phyloP scores from a whole-genome alignment of 208 protist species.

The Acanthamoeba culbertsoni region DNA sequence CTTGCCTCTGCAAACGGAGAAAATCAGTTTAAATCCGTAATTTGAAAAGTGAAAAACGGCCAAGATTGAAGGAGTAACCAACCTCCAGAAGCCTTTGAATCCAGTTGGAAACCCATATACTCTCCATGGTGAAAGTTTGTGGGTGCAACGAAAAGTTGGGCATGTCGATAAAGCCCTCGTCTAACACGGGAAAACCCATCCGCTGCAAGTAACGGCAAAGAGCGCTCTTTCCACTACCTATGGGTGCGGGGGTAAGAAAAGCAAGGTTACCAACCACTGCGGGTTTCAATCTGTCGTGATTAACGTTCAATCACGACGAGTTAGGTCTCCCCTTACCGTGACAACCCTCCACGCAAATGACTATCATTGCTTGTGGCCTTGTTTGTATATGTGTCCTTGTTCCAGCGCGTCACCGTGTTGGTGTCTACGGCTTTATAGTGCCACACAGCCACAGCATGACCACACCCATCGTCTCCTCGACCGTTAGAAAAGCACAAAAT shows the following conservation, averaged over 20 bases:
- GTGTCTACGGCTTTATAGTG: neutral
- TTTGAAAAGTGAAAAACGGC: neutral
- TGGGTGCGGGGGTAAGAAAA: neutral
- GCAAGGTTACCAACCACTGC: neutral
- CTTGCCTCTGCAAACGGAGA: neutral
- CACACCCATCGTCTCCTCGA: neutral
- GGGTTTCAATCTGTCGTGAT: neutral
- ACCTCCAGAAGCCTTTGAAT: constrained; percentile 33
- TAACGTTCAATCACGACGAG: too few species aligned
- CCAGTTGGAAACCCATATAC: constrained; percentile 50
- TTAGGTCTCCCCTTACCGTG: neutral
- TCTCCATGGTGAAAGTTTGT: constrained; percentile 57
- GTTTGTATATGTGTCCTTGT: neutral
- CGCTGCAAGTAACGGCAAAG: neutral
- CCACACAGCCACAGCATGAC: neutral
- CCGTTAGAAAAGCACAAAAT: constrained; percentile 17
- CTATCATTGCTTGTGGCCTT: neutral
- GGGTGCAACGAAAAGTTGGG: constrained; percentile 11
- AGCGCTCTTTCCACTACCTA: constrained; percentile 51
- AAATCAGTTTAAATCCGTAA: too few species aligned
- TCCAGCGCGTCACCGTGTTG: too few species aligned
- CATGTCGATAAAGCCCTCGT: constrained; percentile 56
- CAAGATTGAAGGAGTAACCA: neutral
- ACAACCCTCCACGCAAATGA: constrained; percentile 47
- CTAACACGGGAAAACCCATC: constrained; percentile 29